Conservation (phyloP, 148 eudicot genomes). For the Tetragonia tetragonoides region DNA sequence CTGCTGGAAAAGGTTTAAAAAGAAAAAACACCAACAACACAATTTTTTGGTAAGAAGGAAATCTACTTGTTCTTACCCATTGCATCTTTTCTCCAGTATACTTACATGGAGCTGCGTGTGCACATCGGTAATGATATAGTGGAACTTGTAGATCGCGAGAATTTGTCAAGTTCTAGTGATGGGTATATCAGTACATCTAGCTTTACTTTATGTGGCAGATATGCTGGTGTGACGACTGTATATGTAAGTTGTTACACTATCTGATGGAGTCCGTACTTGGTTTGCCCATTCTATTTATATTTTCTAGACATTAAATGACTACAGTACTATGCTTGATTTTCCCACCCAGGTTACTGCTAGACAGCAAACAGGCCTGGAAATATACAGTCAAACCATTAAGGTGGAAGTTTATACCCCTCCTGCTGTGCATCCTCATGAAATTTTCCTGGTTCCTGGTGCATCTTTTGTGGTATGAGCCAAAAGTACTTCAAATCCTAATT, state of each 20-base stretch:
- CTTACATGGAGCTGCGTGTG: slow-evolving; percentile 64
- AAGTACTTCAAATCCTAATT: background rate
- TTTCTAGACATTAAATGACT: background rate
- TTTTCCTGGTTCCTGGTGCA: slow-evolving; percentile 87
- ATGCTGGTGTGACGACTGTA: slow-evolving; percentile 67
- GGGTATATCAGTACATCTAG: slow-evolving; percentile 43
- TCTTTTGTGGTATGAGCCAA: slow-evolving; percentile 62
- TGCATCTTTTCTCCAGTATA: slow-evolving; percentile 39
- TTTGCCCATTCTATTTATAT: background rate
- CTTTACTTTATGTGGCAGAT: slow-evolving; percentile 59
- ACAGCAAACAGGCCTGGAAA: slow-evolving; percentile 71
- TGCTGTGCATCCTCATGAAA: slow-evolving; percentile 54
- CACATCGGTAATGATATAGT: slow-evolving; percentile 56
- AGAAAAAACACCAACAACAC: too few relatives aligned
- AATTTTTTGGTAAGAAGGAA: background rate
- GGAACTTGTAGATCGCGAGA: slow-evolving; percentile 48
- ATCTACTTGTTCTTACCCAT: background rate
- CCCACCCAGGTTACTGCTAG: slow-evolving; percentile 55
- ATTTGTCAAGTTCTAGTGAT: slow-evolving; percentile 24
- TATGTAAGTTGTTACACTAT: slow-evolving; percentile 44
- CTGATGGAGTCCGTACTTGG: slow-evolving; percentile 7
- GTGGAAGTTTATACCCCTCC: slow-evolving; percentile 89
- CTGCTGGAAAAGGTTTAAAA: background rate
- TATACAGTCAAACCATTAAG: slow-evolving; percentile 56
- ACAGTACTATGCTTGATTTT: slow-evolving; percentile 7